Evolutionary conservation across 2,329 filamentous ascomycete genomes (phyloP).

Genomic region (Aureobasidium sp.): DNA sequence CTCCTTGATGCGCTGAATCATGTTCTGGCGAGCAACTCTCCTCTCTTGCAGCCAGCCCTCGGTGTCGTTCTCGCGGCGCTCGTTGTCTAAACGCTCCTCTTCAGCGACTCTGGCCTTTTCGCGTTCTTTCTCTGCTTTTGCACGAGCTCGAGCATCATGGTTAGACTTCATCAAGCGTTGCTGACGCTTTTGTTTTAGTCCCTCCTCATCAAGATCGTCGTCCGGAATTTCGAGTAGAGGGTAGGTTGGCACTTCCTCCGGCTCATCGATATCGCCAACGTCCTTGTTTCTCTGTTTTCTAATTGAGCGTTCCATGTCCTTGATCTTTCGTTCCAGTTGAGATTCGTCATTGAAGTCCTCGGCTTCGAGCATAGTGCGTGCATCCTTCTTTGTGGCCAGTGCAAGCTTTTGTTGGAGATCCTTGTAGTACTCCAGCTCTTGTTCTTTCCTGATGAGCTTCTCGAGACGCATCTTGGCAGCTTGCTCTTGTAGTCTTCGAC

Average conservation of each 20-base stretch:
- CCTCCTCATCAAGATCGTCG: conserved; percentile 85
- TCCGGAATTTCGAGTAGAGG: conserved; percentile 83
- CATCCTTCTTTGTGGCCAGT: conserved; percentile 77
- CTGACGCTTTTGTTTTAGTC: conserved; percentile 83
- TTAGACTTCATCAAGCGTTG: conserved; percentile 92
- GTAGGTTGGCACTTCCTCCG: conserved; percentile 72
- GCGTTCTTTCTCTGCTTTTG: conserved; percentile 90
- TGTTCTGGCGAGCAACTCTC: conserved; percentile 58
- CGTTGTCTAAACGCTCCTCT: conserved; percentile 73
- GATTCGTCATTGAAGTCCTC: conserved; percentile 89
- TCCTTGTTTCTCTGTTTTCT: conserved; percentile 89
- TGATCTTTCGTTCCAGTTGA: conserved; percentile 74
- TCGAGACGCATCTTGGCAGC: conserved; percentile 96
- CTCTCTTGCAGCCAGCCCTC: conserved; percentile 82
- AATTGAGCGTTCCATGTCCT: conserved; percentile 84
- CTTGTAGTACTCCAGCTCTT: conserved; percentile 90
- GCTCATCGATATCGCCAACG: conserved; percentile 70
- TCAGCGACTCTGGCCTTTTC: conserved; percentile 80
- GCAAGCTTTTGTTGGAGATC: conserved; percentile 65
- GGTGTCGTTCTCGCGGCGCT: conserved; percentile 74
- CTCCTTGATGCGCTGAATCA: conserved; percentile 82
- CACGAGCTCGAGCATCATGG: conserved; percentile 83
- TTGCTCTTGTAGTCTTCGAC: conserved; percentile 83
- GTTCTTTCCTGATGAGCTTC: conserved; percentile 89
- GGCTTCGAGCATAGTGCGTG: conserved; percentile 72